Percentiles rank a stretch among this genome's conserved stretches.
These are phyloP conservation scores for Saccharomyces kudriavzevii DNA, from an alignment of 805 yeast species.

Conservation along the genomic window DNA sequence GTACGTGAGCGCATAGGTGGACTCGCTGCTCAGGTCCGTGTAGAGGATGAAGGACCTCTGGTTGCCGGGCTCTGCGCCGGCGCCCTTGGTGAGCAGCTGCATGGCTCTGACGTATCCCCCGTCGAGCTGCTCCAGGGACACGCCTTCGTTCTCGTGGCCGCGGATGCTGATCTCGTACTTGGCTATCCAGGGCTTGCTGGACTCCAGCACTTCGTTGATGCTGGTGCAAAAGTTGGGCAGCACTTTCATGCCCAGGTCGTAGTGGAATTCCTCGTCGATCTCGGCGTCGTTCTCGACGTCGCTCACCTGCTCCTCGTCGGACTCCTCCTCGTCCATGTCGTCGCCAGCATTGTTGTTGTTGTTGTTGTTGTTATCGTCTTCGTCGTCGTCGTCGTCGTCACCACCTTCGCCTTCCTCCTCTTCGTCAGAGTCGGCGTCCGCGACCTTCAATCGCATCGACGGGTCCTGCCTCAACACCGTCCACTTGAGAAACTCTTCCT, in stretches of 20 bases:
- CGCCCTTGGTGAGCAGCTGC: slow-evolving; percentile 13
- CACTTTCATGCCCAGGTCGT: slow-evolving; percentile 28
- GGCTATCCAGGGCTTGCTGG: slow-evolving; percentile 27
- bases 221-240: slow-evolving; percentile 27
- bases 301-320: slow-evolving; percentile 35
- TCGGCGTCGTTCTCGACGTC: slow-evolving; percentile 30
- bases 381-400: slow-evolving; percentile 15
- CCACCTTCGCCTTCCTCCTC: slow-evolving; percentile 8
- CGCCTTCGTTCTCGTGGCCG: slow-evolving; percentile 31
- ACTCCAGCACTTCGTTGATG: slow-evolving; percentile 23
- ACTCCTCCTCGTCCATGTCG: slow-evolving; percentile 30
- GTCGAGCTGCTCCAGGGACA: slow-evolving; percentile 14
- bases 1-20: slow-evolving; percentile 80
- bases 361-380: slow-evolving; percentile 31
- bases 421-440: slow-evolving; percentile 12
- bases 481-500: slow-evolving; percentile 45
- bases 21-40: slow-evolving; percentile 76
- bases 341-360: slow-evolving; percentile 48
- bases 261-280: slow-evolving; percentile 26
- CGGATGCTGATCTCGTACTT: slow-evolving; percentile 22
- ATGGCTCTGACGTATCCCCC: slow-evolving; percentile 25
- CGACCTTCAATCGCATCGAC: slow-evolving; percentile 45
- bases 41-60: slow-evolving; percentile 58
- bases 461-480: slow-evolving; percentile 69
- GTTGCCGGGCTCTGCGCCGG: slow-evolving; percentile 14